A percentile compares a stretch with the other conserved stretches of the same genome.
phyloP scores from a whole-genome alignment of 2,329 filamentous ascomycete species.

The Claviceps sp. region DNA sequence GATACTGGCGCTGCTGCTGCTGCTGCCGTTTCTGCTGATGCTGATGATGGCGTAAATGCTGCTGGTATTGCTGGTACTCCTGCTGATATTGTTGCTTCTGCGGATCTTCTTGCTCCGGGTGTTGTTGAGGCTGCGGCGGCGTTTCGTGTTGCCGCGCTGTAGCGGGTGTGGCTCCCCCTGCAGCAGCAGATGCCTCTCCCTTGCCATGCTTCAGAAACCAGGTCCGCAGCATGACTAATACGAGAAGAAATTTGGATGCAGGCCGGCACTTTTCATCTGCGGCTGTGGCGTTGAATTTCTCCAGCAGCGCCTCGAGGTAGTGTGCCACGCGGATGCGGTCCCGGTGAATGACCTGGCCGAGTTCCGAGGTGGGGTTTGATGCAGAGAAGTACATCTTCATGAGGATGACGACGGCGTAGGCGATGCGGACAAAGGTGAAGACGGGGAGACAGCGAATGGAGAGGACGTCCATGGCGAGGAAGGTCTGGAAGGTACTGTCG shows the following conservation, averaged over 20 bases:
- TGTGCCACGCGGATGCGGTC: conserved; percentile 51
- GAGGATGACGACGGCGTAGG: conserved; percentile 57
- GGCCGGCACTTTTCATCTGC: conserved; percentile 51
- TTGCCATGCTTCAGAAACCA: conserved; percentile 49
- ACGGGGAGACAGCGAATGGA: conserved; percentile 53
- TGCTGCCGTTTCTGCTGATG: neutral
- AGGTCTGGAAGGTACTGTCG: conserved; percentile 52
- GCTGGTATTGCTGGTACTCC: neutral
- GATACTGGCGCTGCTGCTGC: neutral
- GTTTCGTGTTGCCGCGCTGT: neutral
- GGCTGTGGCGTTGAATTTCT: conserved; percentile 52
- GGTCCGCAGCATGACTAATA: conserved; percentile 54
- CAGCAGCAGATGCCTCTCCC: neutral
- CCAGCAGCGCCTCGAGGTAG: conserved; percentile 57
- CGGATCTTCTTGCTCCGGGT: too few species aligned
- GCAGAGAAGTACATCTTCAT: conserved; percentile 64
- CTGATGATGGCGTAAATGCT: neutral
- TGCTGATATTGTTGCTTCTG: neutral
- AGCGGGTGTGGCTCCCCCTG: conserved; percentile 1
- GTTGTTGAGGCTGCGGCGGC: neutral
- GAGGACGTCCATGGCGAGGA: conserved; percentile 45
- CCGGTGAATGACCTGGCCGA: conserved; percentile 56
- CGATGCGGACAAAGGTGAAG: conserved; percentile 57
- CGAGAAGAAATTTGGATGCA: conserved; percentile 56
- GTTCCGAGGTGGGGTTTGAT: conserved; percentile 47